Evolutionary conservation across 345 rosid genomes (phyloP).

Genomic region (Corchorus capsularis): DNA sequence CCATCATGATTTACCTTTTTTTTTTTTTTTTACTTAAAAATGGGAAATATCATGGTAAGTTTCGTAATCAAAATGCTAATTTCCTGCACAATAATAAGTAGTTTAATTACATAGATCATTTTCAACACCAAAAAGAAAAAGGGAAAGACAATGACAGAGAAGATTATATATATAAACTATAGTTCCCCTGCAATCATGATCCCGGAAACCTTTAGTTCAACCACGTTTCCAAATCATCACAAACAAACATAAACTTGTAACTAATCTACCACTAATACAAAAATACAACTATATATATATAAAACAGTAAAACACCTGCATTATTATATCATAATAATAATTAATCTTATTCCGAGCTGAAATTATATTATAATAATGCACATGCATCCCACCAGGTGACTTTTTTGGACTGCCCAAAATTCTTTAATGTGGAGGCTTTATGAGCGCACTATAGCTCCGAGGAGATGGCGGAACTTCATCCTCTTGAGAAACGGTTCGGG

Average conservation of each 20-base stretch:
- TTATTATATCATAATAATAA: not conserved
- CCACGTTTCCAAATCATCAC: conserved; percentile 1
- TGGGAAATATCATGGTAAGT: too few relatives aligned
- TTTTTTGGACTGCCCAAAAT: too few relatives aligned
- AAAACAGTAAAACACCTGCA: not conserved
- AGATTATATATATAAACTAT: too few relatives aligned
- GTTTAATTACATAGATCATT: too few relatives aligned
- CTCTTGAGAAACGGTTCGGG: conserved; percentile 15
- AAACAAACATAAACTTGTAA: not conserved
- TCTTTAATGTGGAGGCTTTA: conserved; percentile 8
- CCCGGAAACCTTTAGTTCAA: not conserved
- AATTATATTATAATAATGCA: not conserved
- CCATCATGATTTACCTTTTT: too few relatives aligned
- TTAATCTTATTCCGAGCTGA: not conserved
- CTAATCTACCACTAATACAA: not conserved
- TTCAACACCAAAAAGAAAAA: too few relatives aligned
- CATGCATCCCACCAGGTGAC: not conserved
- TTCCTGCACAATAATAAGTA: too few relatives aligned
- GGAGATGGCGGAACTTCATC: conserved; percentile 20
- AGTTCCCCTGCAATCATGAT: not conserved
- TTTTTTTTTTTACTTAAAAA: too few relatives aligned
- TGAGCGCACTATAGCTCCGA: conserved; percentile 10
- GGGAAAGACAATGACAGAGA: too few relatives aligned
- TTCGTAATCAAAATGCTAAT: too few relatives aligned
- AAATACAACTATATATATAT: not conserved